Conservation (phyloP, 164 flowering plant species). For the Umbellularia californica region DNA sequence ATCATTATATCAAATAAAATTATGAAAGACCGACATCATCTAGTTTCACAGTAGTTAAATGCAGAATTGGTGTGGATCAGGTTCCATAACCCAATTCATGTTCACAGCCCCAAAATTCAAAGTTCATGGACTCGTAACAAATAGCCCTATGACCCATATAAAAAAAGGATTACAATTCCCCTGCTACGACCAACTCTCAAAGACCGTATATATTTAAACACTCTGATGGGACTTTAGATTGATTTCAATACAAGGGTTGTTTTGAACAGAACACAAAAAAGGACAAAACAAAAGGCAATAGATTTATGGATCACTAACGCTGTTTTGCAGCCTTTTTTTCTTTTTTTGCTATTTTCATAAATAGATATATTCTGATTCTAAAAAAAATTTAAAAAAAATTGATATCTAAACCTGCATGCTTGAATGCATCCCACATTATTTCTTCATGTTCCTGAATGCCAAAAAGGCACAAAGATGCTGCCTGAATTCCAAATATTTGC, state of each 20-base stretch:
- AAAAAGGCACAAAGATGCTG: conserved; percentile 77
- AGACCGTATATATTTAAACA: too few relatives aligned
- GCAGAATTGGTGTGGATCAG: background rate
- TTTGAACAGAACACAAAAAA: too few relatives aligned
- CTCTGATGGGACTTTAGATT: too few relatives aligned
- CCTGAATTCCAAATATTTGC: conserved; percentile 86
- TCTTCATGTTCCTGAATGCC: conserved; percentile 91
- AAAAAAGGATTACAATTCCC: too few relatives aligned
- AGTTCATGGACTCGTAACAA: background rate
- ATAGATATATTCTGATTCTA: background rate
- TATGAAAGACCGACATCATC: too few relatives aligned
- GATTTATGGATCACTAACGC: too few relatives aligned
- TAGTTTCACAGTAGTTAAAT: background rate
- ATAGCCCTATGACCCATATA: too few relatives aligned
- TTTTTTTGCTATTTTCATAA: background rate
- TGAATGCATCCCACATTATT: conserved; percentile 82
- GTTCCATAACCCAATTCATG: background rate
- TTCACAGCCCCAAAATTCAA: background rate
- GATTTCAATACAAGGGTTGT: too few relatives aligned
- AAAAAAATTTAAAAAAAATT: background rate
- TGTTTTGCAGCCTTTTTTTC: too few relatives aligned
- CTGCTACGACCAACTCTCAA: too few relatives aligned
- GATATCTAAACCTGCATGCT: conserved; percentile 49
- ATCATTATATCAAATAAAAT: background rate
- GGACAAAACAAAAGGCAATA: too few relatives aligned